These are phyloP conservation scores for Cephalotrichum gorgonifer DNA, from an alignment of 2,329 filamentous ascomycete genomes.

Conservation along the genomic window DNA sequence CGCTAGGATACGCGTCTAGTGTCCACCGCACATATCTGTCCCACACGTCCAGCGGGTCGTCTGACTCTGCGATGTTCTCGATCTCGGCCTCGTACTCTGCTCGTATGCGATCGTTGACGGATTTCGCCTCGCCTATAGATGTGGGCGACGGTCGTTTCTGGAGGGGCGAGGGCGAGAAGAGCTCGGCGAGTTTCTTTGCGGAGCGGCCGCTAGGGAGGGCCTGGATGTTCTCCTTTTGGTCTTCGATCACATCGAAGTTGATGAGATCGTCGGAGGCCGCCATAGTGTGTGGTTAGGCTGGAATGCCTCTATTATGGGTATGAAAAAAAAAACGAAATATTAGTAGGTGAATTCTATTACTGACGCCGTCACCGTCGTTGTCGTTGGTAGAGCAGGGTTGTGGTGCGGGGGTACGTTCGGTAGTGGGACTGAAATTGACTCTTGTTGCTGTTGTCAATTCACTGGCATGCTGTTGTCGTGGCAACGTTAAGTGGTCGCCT, in stretches of 20 bases:
- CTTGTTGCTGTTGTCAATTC: no score
- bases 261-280: conserved; percentile 43
- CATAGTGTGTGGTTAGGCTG: conserved; percentile 24
- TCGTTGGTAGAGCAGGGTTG: neutral
- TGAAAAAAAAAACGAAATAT: neutral
- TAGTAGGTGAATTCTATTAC: neutral
- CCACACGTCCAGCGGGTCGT: conserved; percentile 91
- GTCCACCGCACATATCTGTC: conserved; percentile 98
- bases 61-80: conserved; percentile 67
- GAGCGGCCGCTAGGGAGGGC: conserved; percentile 79
- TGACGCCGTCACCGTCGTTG: neutral
- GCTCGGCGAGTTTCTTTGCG: conserved; percentile 75
- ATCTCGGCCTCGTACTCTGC: conserved; percentile 82
- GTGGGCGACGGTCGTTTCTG: conserved; percentile 45
- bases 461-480: no score
- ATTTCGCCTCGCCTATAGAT: conserved; percentile 62
- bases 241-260: conserved; percentile 87
- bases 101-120: conserved; percentile 68
- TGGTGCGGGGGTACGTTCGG: no score
- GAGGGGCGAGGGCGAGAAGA: conserved; percentile 59
- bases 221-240: conserved; percentile 97
- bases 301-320: conserved; percentile 1
- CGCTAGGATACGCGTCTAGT: conserved; percentile 84
- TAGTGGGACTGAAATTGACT: no score
- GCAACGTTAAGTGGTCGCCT: no score